Conservation (phyloP, 2,329 filamentous ascomycete species). For the Phyllosticta capitalensis region DNA sequence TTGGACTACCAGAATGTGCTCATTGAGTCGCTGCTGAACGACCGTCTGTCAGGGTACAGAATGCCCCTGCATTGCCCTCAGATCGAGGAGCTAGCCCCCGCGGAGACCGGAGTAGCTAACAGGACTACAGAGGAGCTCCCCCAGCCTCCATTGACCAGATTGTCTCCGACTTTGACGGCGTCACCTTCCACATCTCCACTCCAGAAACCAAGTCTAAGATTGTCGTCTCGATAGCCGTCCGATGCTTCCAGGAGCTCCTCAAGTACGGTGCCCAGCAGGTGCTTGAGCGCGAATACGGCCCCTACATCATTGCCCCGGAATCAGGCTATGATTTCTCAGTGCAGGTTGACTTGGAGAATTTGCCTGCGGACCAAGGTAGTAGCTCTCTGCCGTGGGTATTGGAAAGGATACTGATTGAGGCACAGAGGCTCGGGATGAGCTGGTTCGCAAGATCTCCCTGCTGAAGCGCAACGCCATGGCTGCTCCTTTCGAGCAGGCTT, state of each 20-base stretch:
- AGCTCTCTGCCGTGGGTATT: neutral
- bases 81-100: conserved; percentile 2
- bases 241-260: conserved; percentile 87
- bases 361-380: conserved; percentile 69
- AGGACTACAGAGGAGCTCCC: conserved; percentile 42
- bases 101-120: conserved; percentile 22
- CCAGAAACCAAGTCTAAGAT: conserved; percentile 92
- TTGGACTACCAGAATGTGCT: conserved; percentile 98
- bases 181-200: conserved; percentile 96
- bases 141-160: conserved; percentile 93
- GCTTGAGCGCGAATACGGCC: conserved; percentile 86
- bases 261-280: conserved; percentile 88
- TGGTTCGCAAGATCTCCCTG: conserved; percentile 78
- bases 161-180: conserved; percentile 97
- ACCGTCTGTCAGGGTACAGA: conserved; percentile 77
- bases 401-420: conserved; percentile 15
- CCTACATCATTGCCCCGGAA: conserved; percentile 81
- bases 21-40: conserved; percentile 90
- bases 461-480: conserved; percentile 99
- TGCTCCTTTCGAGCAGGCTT: conserved; percentile 93
- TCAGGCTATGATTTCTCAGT: conserved; percentile 94
- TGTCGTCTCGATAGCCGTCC: conserved; percentile 85
- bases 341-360: conserved; percentile 73
- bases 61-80: conserved; percentile 4
- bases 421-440: conserved; percentile 70